Conservation (phyloP, 2,329 filamentous ascomycete species). For the Arthroderma sp. region DNA sequence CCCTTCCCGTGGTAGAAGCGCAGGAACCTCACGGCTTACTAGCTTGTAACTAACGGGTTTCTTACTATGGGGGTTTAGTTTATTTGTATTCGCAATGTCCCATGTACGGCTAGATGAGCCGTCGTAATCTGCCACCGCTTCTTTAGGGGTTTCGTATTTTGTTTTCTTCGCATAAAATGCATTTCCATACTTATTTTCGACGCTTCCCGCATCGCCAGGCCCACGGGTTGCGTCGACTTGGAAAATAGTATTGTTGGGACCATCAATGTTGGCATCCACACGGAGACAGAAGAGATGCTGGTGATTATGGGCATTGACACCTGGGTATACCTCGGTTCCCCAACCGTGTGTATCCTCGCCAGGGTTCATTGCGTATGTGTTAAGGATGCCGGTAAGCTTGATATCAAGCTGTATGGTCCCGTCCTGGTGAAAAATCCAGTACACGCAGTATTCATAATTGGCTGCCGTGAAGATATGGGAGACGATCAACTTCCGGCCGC, state of each 20-base stretch:
- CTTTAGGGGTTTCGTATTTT: conserved; percentile 55
- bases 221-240: conserved; percentile 63
- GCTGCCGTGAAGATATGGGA: conserved; percentile 90
- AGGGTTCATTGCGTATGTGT: conserved; percentile 71
- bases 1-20: conserved; percentile 64
- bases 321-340: conserved; percentile 83
- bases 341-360: conserved; percentile 73
- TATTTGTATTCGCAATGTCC: conserved; percentile 79
- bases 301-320: conserved; percentile 90
- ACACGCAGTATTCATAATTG: conserved; percentile 83
- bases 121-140: conserved; percentile 67
- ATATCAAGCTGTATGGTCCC: conserved; percentile 86
- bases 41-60: conserved; percentile 83
- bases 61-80: conserved; percentile 71
- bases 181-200: conserved; percentile 79
- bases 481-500: conserved; percentile 71
- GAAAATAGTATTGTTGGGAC: conserved; percentile 71
- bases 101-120: conserved; percentile 67
- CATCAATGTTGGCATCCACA: conserved; percentile 76
- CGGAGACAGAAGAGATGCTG: conserved; percentile 90
- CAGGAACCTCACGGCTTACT: conserved; percentile 70
- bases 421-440: conserved; percentile 88
- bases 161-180: conserved; percentile 79
- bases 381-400: conserved; percentile 81
- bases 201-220: conserved; percentile 61